Evolutionary conservation across 1,139 yeast species (phyloP).

Genomic region (Geotrichum aggregatum): DNA sequence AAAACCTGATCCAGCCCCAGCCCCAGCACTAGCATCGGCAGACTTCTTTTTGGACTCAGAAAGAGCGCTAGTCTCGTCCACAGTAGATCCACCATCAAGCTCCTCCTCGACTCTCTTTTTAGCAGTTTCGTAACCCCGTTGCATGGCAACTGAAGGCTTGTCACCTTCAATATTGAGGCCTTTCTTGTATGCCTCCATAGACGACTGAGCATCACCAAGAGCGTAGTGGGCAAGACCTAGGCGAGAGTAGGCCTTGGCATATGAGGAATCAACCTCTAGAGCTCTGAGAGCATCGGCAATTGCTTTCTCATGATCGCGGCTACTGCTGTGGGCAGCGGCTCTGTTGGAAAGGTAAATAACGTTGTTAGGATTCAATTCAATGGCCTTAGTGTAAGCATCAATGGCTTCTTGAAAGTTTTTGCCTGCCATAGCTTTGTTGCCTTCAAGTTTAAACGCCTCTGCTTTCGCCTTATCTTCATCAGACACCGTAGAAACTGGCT

Average conservation of each 20-base stretch:
- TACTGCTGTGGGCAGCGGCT: constrained; percentile 92
- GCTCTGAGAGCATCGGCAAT: constrained; percentile 80
- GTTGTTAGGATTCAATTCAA: constrained; percentile 62
- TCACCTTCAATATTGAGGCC: constrained; percentile 89
- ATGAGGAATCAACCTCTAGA: constrained; percentile 67
- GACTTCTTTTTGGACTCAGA: constrained; percentile 33
- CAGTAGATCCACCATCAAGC: constrained; percentile 44
- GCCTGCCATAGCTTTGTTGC: constrained; percentile 89
- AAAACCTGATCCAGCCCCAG: constrained; percentile 56
- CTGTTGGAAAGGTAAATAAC: constrained; percentile 88
- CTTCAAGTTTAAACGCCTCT: constrained; percentile 78
- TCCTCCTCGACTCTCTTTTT: constrained; percentile 78
- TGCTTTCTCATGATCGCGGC: constrained; percentile 70
- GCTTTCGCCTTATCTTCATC: constrained; percentile 62
- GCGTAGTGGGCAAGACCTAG: constrained; percentile 91
- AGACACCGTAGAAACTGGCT: constrained; percentile 38
- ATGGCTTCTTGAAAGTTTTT: constrained; percentile 68
- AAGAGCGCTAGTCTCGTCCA: constrained; percentile 34
- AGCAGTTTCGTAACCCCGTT: constrained; percentile 89
- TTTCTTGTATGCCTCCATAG: constrained; percentile 83
- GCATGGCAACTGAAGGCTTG: constrained; percentile 82
- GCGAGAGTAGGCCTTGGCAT: constrained; percentile 92
- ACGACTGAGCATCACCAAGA: constrained; percentile 79
- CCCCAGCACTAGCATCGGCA: constrained; percentile 20
- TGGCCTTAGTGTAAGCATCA: constrained; percentile 76